A percentile compares a stretch with the other conserved stretches of the same genome.
These are phyloP conservation scores for Ustilago hordei DNA, from an alignment of 1,284 basidiomycete species.

Conservation along the genomic window DNA sequence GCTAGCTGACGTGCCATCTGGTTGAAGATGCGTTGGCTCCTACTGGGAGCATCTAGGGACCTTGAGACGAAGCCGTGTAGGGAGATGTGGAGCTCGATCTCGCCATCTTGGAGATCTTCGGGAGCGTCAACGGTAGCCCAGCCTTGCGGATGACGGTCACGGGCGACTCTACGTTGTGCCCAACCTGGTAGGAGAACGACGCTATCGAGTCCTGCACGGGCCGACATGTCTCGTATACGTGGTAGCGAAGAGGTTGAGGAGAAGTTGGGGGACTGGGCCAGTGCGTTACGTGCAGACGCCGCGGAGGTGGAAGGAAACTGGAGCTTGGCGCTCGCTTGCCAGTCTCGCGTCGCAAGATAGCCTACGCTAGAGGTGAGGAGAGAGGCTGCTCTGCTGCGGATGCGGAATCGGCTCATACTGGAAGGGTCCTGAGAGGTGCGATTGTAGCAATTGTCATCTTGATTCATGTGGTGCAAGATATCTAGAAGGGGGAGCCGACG, in stretches of 20 bases:
- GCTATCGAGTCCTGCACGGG: conserved; percentile 27
- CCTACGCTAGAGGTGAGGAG: conserved; percentile 42
- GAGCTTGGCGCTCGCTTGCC: conserved; percentile 31
- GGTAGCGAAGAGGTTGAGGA: conserved; percentile 21
- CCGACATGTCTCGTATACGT: conserved; percentile 30
- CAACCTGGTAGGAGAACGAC: conserved; percentile 50
- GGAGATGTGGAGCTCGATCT: conserved; percentile 48
- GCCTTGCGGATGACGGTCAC: conserved; percentile 51
- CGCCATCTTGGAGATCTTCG: conserved; percentile 51
- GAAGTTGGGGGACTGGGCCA: conserved; percentile 14
- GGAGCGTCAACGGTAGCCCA: conserved; percentile 44
- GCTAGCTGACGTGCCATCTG: conserved; percentile 55
- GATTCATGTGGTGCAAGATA: conserved; percentile 13
- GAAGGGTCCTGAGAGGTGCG: conserved; percentile 28
- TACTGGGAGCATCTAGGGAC: conserved; percentile 30
- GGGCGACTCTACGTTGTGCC: conserved; percentile 46
- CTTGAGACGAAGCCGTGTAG: conserved; percentile 44
- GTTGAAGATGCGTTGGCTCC: conserved; percentile 52
- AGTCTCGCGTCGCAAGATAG: conserved; percentile 42
- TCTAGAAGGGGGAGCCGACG: background rate
- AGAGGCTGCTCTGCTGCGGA: conserved; percentile 35
- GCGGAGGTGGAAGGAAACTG: conserved; percentile 25
- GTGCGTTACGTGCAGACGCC: background rate
- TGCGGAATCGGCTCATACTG: conserved; percentile 45
- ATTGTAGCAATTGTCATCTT: conserved; percentile 23